These are phyloP conservation scores for Monosporozyma unispora DNA, from an alignment of 805 yeast species.

Conservation along the genomic window DNA sequence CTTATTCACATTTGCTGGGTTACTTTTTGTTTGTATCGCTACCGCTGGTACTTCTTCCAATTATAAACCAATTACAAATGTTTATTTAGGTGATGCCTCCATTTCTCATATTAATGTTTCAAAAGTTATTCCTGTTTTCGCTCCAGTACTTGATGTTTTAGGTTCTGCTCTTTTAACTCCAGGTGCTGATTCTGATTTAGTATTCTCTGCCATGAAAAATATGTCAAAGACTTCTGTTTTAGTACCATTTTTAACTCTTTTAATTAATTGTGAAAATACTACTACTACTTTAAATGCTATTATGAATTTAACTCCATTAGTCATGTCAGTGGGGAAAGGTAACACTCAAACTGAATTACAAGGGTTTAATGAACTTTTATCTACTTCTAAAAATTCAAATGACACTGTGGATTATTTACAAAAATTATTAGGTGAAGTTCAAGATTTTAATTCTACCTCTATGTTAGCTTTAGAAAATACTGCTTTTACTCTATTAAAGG, in stretches of 20 bases:
- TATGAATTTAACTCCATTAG: constrained; percentile 23
- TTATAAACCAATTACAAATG: constrained; percentile 23
- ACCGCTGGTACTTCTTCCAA: constrained; percentile 28
- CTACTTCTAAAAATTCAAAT: constrained; percentile 16
- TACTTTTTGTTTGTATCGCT: constrained; percentile 24
- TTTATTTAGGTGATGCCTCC: constrained; percentile 28
- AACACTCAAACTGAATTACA: constrained; percentile 11
- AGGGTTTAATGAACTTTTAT: constrained; percentile 13
- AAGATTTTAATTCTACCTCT: constrained; percentile 6
- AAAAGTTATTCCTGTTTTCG: constrained; percentile 26
- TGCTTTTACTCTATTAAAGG: constrained; percentile 17
- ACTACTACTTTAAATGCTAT: constrained; percentile 21
- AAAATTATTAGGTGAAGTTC: constrained; percentile 9
- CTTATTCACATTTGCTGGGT: constrained; percentile 21
- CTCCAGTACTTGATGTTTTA: constrained; percentile 21
- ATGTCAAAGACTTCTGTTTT: constrained; percentile 23
- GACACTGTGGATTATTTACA: constrained; percentile 14
- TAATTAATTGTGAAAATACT: constrained; percentile 19
- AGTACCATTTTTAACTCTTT: constrained; percentile 22
- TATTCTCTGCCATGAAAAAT: constrained; percentile 19
- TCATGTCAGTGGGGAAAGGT: constrained; percentile 12
- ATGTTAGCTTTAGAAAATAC: constrained; percentile 9
- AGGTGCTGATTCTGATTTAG: constrained; percentile 11
- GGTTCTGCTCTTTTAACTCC: constrained; percentile 22
- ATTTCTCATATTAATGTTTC: constrained; percentile 27